A percentile compares a stretch with the other conserved stretches of the same genome.
These are phyloP conservation scores for Cercospora brassicicola DNA, from an alignment of 2,329 filamentous ascomycete genomes.

Conservation along the genomic window DNA sequence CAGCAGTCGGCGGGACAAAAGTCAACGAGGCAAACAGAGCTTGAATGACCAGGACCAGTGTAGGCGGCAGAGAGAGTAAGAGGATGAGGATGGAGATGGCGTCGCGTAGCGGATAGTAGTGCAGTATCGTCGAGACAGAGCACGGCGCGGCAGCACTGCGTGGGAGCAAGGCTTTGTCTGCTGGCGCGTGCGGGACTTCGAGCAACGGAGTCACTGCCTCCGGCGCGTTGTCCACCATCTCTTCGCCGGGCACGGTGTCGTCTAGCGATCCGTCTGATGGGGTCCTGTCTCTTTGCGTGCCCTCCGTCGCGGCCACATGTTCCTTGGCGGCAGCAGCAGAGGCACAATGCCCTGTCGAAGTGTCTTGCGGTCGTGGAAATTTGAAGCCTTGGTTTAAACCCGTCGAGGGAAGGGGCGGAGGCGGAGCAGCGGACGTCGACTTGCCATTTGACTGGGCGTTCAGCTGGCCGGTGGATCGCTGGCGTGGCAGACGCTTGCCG, in stretches of 20 bases:
- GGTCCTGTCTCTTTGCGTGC: conserved; percentile 41
- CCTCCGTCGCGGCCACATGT: conserved; percentile 30
- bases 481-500: conserved; percentile 63
- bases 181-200: conserved; percentile 25
- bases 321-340: conserved; percentile 26
- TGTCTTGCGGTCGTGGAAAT: conserved; percentile 37
- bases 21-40: conserved; percentile 89
- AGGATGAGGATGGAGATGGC: conserved; percentile 96
- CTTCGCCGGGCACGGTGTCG: conserved; percentile 33
- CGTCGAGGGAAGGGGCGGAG: conserved; percentile 43
- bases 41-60: conserved; percentile 84
- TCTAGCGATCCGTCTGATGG: conserved; percentile 48
- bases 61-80: conserved; percentile 85
- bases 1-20: conserved; percentile 77
- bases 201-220: conserved; percentile 34
- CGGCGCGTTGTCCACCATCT: conserved; percentile 34
- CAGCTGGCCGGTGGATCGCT: conserved; percentile 50
- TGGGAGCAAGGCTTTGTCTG: conserved; percentile 54
- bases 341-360: conserved; percentile 17
- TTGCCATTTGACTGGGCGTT: conserved; percentile 47
- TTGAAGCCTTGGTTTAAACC: conserved; percentile 43
- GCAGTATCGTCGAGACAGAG: conserved; percentile 80
- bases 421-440: conserved; percentile 34
- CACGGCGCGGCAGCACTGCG: conserved; percentile 71
- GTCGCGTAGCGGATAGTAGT: conserved; percentile 86